phyloP scores from a whole-genome alignment of 495 filamentous ascomycete genomes.

The Trichoderma virens region DNA sequence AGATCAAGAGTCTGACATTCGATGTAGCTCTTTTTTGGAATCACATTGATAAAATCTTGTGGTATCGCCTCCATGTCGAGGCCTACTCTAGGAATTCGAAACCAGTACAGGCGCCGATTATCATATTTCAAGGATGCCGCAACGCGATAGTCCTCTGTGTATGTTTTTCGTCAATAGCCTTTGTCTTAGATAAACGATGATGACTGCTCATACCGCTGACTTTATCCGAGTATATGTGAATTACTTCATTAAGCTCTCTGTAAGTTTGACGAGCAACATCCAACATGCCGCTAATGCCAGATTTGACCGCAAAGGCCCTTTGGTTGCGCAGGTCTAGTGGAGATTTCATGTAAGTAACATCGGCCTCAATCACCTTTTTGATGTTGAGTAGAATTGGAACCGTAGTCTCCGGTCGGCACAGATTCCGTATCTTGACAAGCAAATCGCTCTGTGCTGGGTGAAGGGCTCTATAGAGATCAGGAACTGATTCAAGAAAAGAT shows the following conservation, averaged over 20 bases:
- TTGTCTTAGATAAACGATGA: background rate
- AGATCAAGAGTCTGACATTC: slow-evolving; percentile 83
- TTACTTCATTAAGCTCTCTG: slow-evolving; percentile 74
- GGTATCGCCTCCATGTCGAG: slow-evolving; percentile 55
- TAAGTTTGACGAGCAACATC: slow-evolving; percentile 83
- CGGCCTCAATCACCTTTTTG: slow-evolving; percentile 65
- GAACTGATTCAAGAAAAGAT: slow-evolving; percentile 61
- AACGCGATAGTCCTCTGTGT: slow-evolving; percentile 50
- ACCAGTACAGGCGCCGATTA: slow-evolving; percentile 66
- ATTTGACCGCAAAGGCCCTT: slow-evolving; percentile 84
- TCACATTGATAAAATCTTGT: slow-evolving; percentile 62
- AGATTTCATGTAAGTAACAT: slow-evolving; percentile 67
- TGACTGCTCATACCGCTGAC: slow-evolving; percentile 44
- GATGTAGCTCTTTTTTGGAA: slow-evolving; percentile 60
- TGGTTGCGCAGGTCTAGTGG: slow-evolving; percentile 88
- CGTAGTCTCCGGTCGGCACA: slow-evolving; percentile 57
- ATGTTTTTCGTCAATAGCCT: background rate
- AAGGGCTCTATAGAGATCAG: slow-evolving; percentile 61
- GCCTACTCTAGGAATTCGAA: slow-evolving; percentile 58
- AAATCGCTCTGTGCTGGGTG: slow-evolving; percentile 56
- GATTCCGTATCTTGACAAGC: slow-evolving; percentile 56
- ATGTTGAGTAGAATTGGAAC: slow-evolving; percentile 56
- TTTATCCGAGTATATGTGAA: slow-evolving; percentile 58
- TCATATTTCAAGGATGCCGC: slow-evolving; percentile 66
- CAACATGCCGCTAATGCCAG: slow-evolving; percentile 76